Conservation (phyloP, 148 eudicot genomes). For the Selenicereus undatus region DNA sequence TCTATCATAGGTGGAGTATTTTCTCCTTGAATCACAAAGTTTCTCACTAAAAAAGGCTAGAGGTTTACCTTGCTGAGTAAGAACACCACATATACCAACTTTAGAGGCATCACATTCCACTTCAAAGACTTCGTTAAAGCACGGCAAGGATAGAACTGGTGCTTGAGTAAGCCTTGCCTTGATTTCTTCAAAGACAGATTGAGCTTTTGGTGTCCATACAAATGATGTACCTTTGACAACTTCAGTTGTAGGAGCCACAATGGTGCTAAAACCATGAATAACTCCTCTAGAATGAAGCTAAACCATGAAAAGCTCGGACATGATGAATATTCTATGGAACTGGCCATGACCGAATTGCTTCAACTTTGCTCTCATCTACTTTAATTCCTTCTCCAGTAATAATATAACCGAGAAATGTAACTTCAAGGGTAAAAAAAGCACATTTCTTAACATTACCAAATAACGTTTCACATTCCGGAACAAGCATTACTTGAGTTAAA, state of each 20-base stretch:
- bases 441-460: background rate
- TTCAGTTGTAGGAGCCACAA: background rate
- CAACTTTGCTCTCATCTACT: background rate
- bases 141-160: background rate
- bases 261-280: no score
- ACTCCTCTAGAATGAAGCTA: background rate
- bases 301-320: no score
- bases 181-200: background rate
- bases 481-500: fast-evolving
- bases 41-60: no score
- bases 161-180: background rate
- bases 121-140: background rate
- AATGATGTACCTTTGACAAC: background rate
- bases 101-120: background rate
- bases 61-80: no score
- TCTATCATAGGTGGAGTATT: no score
- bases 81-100: no score
- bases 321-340: background rate
- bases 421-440: no score
- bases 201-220: background rate
- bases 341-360: background rate
- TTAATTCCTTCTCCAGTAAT: no score
- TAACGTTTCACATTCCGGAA: background rate
- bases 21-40: no score
- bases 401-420: no score